Conservation (phyloP, 129 eudicot species). For the Solidago caesia region DNA sequence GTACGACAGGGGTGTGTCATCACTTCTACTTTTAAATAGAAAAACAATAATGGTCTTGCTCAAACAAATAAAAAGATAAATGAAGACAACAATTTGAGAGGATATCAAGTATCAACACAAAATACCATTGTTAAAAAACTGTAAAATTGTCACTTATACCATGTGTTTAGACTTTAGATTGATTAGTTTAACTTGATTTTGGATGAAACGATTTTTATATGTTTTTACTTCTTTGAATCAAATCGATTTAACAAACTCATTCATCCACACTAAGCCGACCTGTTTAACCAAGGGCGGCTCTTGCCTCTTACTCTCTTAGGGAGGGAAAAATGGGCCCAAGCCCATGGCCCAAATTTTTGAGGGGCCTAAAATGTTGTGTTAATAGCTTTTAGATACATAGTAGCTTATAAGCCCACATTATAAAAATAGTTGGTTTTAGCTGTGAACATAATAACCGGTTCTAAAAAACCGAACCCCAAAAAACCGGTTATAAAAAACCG, state of each 20-base stretch:
- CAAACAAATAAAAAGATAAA: too few species aligned
- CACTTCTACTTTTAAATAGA: not conserved
- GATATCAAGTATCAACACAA: too few species aligned
- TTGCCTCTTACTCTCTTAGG: too few species aligned
- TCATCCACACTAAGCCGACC: not conserved
- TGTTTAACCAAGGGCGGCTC: not conserved
- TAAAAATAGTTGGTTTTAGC: too few species aligned
- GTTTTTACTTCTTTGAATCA: not conserved
- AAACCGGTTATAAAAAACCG: too few species aligned
- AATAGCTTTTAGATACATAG: too few species aligned
- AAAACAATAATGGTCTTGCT: not conserved
- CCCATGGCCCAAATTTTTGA: too few species aligned
- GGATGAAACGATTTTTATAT: not conserved
- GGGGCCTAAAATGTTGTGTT: too few species aligned
- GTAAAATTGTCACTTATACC: not conserved
- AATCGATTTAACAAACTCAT: not conserved
- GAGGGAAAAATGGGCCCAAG: too few species aligned
- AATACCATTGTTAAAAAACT: not conserved
- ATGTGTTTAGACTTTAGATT: not conserved
- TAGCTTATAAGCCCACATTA: too few species aligned
- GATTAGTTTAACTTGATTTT: not conserved
- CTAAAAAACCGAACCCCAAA: too few species aligned
- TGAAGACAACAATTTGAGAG: not conserved
- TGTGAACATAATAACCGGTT: too few species aligned
- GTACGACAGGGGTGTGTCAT: not conserved